These are phyloP conservation scores for Picocystis salinarum DNA, from an alignment of 139 green algal genomes.

Conservation along the genomic window DNA sequence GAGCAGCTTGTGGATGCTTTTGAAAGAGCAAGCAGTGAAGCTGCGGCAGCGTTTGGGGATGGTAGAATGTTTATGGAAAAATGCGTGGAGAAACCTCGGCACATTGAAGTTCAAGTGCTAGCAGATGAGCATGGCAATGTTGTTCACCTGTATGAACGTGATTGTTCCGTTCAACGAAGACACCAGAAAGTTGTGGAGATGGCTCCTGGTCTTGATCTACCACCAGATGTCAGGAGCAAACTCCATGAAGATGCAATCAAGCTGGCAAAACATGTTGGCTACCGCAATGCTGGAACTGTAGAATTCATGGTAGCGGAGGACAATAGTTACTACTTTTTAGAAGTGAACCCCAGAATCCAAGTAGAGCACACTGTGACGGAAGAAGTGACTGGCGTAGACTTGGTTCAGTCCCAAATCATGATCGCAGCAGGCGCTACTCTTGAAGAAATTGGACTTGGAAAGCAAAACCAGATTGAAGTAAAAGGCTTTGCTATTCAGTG, in stretches of 20 bases:
- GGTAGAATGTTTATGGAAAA: constrained; percentile 90
- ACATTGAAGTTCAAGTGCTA: constrained; percentile 81
- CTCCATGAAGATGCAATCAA: constrained; percentile 55
- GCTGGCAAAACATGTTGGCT: constrained; percentile 51
- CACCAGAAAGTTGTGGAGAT: constrained; percentile 95
- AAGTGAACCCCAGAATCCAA: constrained; percentile 90
- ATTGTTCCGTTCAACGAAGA: constrained; percentile 92
- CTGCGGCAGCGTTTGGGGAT: constrained; percentile 71
- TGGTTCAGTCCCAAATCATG: constrained; percentile 70
- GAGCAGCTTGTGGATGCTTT: constrained; percentile 62
- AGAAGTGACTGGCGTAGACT: constrained; percentile 85
- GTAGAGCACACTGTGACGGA: constrained; percentile 96
- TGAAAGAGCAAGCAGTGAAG: constrained; percentile 51
- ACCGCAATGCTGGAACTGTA: constrained; percentile 70
- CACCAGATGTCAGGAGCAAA: constrained; percentile 12
- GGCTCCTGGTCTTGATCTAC: constrained; percentile 45
- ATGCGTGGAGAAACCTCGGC: constrained; percentile 72
- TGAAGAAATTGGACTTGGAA: constrained; percentile 35
- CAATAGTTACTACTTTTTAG: constrained; percentile 74
- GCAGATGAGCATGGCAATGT: constrained; percentile 82
- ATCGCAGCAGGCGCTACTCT: constrained; percentile 66
- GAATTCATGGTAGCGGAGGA: constrained; percentile 96
- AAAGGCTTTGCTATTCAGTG: constrained; percentile 80
- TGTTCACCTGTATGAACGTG: constrained; percentile 85
- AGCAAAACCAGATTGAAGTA: constrained; percentile 24